A percentile compares a stretch with the other conserved stretches of the same genome.
Evolutionary conservation across 352 stramenopile genomes (phyloP).

Genomic region (Aphanomyces astaci): DNA sequence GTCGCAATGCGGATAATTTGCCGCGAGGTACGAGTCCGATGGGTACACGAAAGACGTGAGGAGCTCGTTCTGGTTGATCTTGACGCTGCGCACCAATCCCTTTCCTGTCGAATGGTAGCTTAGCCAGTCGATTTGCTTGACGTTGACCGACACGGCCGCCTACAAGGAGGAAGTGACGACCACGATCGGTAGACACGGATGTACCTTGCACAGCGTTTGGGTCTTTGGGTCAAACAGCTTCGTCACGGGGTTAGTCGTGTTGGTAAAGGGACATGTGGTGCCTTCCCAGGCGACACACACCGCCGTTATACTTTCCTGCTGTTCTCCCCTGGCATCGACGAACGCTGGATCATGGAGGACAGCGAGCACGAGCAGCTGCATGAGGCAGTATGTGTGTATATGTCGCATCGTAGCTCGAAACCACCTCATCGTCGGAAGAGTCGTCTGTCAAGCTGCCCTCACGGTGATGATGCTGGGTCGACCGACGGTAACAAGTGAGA

Average conservation of each 20-base stretch:
- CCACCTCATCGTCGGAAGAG: background rate
- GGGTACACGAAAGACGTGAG: slow-evolving; percentile 46
- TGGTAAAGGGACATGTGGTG: slow-evolving; percentile 43
- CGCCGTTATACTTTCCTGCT: slow-evolving; percentile 12
- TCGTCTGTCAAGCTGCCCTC: background rate
- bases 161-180: slow-evolving; percentile 29
- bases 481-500: background rate
- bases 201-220: slow-evolving; percentile 73
- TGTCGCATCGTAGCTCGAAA: background rate
- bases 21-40: slow-evolving; percentile 47
- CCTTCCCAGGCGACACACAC: slow-evolving; percentile 16
- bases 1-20: slow-evolving; percentile 78
- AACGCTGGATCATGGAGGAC: background rate
- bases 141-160: slow-evolving; percentile 59
- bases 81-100: slow-evolving; percentile 51
- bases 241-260: slow-evolving; percentile 43
- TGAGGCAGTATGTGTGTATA: background rate
- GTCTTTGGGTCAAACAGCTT: slow-evolving; percentile 34
- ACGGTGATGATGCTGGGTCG: background rate
- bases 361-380: background rate
- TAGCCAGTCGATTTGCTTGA: slow-evolving; percentile 81
- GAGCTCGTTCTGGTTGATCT: slow-evolving; percentile 54
- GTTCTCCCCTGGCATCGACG: slow-evolving; percentile 1
- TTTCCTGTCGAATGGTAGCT: slow-evolving; percentile 36
- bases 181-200: background rate